Conservation (phyloP, 805 yeast genomes). For the Ogataea paraovalis region DNA sequence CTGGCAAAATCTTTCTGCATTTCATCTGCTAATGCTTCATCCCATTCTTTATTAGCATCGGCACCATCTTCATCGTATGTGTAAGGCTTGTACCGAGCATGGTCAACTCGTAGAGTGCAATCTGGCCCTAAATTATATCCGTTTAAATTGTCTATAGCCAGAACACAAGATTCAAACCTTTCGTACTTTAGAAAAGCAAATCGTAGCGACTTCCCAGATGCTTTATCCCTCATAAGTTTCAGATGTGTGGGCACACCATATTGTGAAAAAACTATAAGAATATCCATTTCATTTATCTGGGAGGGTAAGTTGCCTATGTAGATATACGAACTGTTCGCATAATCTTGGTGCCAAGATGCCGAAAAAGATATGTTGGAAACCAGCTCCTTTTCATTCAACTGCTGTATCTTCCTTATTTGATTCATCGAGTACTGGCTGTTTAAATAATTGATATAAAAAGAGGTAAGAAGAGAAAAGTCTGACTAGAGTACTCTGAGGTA, state of each 20-base stretch:
- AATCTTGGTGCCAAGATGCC: constrained; percentile 91
- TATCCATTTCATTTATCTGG: constrained; percentile 68
- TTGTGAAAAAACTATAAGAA: constrained; percentile 78
- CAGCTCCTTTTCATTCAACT: constrained; percentile 64
- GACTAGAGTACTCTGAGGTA: background rate
- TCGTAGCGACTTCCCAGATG: constrained; percentile 64
- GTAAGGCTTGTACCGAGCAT: constrained; percentile 53
- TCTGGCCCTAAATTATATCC: constrained; percentile 42
- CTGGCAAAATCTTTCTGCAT: constrained; percentile 45
- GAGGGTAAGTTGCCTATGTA: constrained; percentile 70
- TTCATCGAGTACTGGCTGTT: constrained; percentile 15
- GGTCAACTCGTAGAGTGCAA: constrained; percentile 57
- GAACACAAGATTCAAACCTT: constrained; percentile 70
- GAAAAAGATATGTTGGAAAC: constrained; percentile 50
- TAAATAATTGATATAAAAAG: background rate
- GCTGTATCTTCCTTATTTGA: constrained; percentile 37
- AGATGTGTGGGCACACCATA: constrained; percentile 83
- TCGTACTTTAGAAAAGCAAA: constrained; percentile 82
- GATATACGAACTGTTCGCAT: constrained; percentile 68
- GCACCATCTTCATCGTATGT: constrained; percentile 40
- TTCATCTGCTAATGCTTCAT: constrained; percentile 30
- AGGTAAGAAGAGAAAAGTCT: background rate
- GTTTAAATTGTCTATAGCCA: constrained; percentile 87
- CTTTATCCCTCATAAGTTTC: constrained; percentile 61
- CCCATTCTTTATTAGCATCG: constrained; percentile 37